Evolutionary conservation across 768 basidiomycete genomes (phyloP).

Genomic region (Suillus variegatus): DNA sequence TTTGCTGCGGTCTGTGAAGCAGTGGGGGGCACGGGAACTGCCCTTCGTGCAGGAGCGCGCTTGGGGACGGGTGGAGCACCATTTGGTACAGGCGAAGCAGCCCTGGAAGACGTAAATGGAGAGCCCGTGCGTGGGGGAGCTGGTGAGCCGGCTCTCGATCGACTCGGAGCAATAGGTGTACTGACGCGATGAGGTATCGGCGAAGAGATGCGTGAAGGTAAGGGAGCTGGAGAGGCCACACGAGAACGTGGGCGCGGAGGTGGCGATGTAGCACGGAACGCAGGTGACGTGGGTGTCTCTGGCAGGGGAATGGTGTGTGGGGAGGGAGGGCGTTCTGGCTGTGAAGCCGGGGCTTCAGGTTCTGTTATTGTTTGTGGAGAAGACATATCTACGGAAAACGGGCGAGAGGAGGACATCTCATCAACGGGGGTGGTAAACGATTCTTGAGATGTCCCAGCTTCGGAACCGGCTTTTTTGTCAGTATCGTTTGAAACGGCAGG

Average conservation of each 20-base stretch:
- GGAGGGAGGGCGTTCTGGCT: conserved; percentile 17
- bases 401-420: conserved; percentile 22
- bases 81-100: conserved; percentile 36
- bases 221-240: conserved; percentile 21
- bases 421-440: conserved; percentile 23
- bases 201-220: conserved; percentile 5
- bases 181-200: conserved; percentile 36
- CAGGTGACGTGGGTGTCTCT: conserved; percentile 31
- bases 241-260: conserved; percentile 36
- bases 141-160: conserved; percentile 29
- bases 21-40: conserved; percentile 29
- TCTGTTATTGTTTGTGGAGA: conserved; percentile 11
- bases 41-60: conserved; percentile 57
- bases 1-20: conserved; percentile 1
- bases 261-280: conserved; percentile 18
- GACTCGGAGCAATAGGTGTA: conserved; percentile 21
- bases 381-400: conserved; percentile 5
- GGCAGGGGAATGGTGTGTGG: conserved; percentile 26
- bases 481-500: conserved; percentile 12
- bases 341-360: conserved; percentile 3
- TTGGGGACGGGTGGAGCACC: conserved; percentile 62
- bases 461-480: conserved; percentile 8
- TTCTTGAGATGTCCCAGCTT: conserved; percentile 10
- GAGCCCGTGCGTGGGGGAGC: conserved; percentile 20
- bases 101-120: conserved; percentile 36